Percentiles rank a stretch among this genome's conserved stretches.
These are phyloP conservation scores for Plasmodium reichenowi DNA, from an alignment of 169 alveolate genomes.

Conservation along the genomic window DNA sequence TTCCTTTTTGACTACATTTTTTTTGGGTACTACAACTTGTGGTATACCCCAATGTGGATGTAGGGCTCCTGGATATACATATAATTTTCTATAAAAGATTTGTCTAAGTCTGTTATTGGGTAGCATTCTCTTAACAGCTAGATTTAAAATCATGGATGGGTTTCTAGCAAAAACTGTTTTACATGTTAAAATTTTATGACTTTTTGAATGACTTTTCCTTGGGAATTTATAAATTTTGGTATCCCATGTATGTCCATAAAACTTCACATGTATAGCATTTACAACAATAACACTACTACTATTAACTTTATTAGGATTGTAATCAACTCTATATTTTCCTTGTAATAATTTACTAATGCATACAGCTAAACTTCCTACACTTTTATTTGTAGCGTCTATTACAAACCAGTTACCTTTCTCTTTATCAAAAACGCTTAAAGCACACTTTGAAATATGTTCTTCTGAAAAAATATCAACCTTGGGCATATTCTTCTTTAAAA, in stretches of 20 bases:
- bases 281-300: slow-evolving; percentile 93
- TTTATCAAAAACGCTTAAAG: slow-evolving; percentile 86
- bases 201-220: slow-evolving; percentile 89
- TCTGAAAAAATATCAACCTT: slow-evolving; percentile 85
- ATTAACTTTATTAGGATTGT: slow-evolving; percentile 79
- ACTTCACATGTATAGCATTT: slow-evolving; percentile 89
- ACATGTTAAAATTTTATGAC: slow-evolving; percentile 92
- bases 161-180: slow-evolving; percentile 91
- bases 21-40: slow-evolving; percentile 87
- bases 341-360: slow-evolving; percentile 82
- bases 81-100: slow-evolving; percentile 84
- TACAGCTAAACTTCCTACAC: slow-evolving; percentile 86
- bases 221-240: slow-evolving; percentile 90
- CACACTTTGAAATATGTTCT: slow-evolving; percentile 86
- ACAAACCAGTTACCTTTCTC: slow-evolving; percentile 90
- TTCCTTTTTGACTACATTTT: not conserved
- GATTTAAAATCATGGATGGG: slow-evolving; percentile 91
- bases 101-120: slow-evolving; percentile 86
- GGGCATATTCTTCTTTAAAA: slow-evolving; percentile 90
- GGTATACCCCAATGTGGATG: slow-evolving; percentile 94
- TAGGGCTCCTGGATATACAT: slow-evolving; percentile 91
- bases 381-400: slow-evolving; percentile 88
- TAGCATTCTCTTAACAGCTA: slow-evolving; percentile 92
- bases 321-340: slow-evolving; percentile 86
- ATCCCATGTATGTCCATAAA: slow-evolving; percentile 94